These are phyloP conservation scores for Xylaria curta DNA, from an alignment of 495 filamentous ascomycete genomes.

Conservation along the genomic window DNA sequence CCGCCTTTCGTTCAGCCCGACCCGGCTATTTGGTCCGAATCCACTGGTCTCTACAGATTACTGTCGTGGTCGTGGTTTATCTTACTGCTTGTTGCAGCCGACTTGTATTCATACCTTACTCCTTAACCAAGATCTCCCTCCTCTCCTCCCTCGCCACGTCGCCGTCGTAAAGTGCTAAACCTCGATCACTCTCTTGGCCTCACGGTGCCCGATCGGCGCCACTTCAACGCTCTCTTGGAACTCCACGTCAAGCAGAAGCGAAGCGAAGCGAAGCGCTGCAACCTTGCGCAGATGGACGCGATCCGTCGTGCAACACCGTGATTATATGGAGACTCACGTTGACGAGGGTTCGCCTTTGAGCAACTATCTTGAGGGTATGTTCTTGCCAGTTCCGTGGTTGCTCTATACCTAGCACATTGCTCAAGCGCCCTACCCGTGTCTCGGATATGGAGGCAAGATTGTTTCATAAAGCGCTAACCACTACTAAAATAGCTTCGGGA, in stretches of 20 bases:
- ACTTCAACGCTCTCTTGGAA: conserved; percentile 6
- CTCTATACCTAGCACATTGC: conserved; percentile 30
- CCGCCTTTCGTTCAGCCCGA: conserved; percentile 14
- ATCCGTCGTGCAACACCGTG: conserved; percentile 42
- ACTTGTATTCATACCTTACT: conserved; percentile 9
- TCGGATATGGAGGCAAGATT: conserved; percentile 53
- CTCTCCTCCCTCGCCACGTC: conserved; percentile 22
- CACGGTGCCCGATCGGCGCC: neutral
- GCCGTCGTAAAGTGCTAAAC: neutral
- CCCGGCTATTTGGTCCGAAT: conserved; percentile 12
- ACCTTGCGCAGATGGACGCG: conserved; percentile 43
- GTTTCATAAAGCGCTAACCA: conserved; percentile 52
- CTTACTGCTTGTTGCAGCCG: neutral
- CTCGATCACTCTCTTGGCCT: neutral
- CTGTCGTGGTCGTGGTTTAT: conserved; percentile 3
- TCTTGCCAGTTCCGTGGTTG: neutral
- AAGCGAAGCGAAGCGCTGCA: conserved; percentile 29
- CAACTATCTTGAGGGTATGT: conserved; percentile 88
- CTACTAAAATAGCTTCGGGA: conserved; percentile 35
- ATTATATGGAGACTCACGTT: conserved; percentile 87
- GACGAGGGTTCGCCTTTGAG: conserved; percentile 91
- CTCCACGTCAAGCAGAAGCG: conserved; percentile 20
- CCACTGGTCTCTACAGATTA: neutral
- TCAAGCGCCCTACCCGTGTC: conserved; percentile 57
- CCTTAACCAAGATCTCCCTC: conserved; percentile 17